A percentile compares a stretch with the other conserved stretches of the same genome.
phyloP scores from a whole-genome alignment of 352 stramenopile genomes.

The Pythium apleroticum region DNA sequence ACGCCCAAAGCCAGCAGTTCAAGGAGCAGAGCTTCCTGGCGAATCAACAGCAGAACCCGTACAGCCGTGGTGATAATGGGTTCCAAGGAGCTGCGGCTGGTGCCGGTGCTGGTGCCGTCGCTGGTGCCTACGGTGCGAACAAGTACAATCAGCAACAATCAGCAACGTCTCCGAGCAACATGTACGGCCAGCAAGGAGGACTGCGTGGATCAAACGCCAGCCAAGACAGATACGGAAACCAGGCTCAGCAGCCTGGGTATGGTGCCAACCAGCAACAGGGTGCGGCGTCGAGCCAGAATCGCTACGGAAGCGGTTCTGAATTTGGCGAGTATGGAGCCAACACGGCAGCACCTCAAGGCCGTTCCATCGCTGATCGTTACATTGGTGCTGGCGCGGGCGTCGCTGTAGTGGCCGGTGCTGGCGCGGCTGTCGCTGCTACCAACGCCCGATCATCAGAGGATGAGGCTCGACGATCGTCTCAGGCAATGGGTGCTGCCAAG shows the following conservation, averaged over 20 bases:
- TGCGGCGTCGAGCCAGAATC: constrained; percentile 5
- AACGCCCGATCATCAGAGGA: constrained; percentile 15
- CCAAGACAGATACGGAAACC: constrained; percentile 9
- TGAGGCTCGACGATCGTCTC: constrained; percentile 1
- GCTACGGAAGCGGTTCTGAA: constrained; percentile 14
- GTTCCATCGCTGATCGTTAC: constrained; percentile 26
- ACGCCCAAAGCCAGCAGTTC: constrained; percentile 19
- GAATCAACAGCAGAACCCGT: constrained; percentile 8
- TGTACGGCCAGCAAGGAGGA: constrained; percentile 18
- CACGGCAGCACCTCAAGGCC: constrained; percentile 5
- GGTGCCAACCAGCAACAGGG: constrained; percentile 4
- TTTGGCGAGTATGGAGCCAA: not conserved
- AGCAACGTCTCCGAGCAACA: not conserved
- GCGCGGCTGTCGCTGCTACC: constrained; percentile 7
- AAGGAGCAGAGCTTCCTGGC: constrained; percentile 23
- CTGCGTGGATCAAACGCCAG: constrained; percentile 1
- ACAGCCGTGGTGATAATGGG: constrained; percentile 8
- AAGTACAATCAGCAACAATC: constrained; percentile 11
- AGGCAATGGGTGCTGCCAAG: constrained; percentile 5
- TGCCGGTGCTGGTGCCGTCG: not conserved
- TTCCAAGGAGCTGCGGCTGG: constrained; percentile 17
- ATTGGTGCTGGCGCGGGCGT: constrained; percentile 13
- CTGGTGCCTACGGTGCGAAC: constrained; percentile 19
- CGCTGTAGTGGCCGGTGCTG: constrained; percentile 9
- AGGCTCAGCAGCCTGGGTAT: not conserved